Percentiles rank a stretch among this genome's conserved stretches.
Conservation (phyloP, 495 filamentous ascomycete genomes). For the Aspergillus affinis region DNA sequence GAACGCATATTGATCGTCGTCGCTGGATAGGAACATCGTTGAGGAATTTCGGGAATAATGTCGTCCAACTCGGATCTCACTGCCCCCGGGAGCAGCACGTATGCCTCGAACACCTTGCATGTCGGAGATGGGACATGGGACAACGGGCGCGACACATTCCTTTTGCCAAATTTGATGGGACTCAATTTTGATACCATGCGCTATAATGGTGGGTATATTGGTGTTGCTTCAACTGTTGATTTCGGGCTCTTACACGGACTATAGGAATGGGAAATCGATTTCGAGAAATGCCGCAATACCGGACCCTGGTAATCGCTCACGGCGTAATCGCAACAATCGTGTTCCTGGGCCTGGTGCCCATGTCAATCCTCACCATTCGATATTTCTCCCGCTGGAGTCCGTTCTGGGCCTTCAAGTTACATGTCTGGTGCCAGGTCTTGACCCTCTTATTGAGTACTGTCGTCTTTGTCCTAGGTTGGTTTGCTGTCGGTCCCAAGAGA, state of each 20-base stretch:
- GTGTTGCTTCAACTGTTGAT: neutral
- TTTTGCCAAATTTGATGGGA: constrained; percentile 82
- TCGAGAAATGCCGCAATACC: constrained; percentile 70
- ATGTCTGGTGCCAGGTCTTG: constrained; percentile 85
- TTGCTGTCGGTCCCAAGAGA: constrained; percentile 73
- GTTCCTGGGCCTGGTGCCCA: constrained; percentile 81
- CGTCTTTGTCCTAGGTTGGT: constrained; percentile 71
- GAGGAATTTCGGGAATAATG: constrained; percentile 29
- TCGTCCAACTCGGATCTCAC: constrained; percentile 55
- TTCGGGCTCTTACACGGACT: constrained; percentile 9
- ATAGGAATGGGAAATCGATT: constrained; percentile 95
- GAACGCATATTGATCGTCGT: neutral
- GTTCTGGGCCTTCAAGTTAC: constrained; percentile 67
- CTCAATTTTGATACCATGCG: constrained; percentile 92
- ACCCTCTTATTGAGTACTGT: constrained; percentile 71
- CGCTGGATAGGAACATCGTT: neutral
- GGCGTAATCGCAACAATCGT: constrained; percentile 83
- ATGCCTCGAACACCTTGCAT: constrained; percentile 76
- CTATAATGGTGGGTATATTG: constrained; percentile 74
- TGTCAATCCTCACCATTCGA: constrained; percentile 72
- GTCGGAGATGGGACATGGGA: constrained; percentile 97
- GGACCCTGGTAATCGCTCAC: constrained; percentile 76
- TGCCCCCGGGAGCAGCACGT: constrained; percentile 77
- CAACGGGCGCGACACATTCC: constrained; percentile 75
- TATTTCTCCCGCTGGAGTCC: constrained; percentile 66